These are phyloP conservation scores for Ophiostoma ips DNA, from an alignment of 2,329 filamentous ascomycete species.

Conservation along the genomic window DNA sequence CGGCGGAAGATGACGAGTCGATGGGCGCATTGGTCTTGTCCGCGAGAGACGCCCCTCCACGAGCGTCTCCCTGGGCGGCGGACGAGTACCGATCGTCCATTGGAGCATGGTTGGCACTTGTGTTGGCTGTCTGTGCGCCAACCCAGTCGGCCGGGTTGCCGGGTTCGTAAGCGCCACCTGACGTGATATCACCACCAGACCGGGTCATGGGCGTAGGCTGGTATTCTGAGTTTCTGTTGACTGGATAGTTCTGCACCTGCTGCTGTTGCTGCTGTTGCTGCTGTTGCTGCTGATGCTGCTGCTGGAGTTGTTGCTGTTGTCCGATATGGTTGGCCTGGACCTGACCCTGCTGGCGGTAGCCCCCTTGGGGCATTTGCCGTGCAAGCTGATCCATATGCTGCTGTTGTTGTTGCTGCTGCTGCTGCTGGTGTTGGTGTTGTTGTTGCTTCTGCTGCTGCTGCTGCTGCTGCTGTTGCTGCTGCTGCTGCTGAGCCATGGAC, in stretches of 20 bases:
- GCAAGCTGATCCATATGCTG: not conserved
- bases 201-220: constrained; percentile 38
- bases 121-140: not conserved
- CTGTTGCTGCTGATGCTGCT: constrained; percentile 29
- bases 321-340: not conserved
- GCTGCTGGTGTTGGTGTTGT: constrained; percentile 27
- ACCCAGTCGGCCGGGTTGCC: constrained; percentile 18
- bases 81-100: not conserved
- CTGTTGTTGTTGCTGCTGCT: constrained; percentile 22
- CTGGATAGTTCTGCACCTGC: constrained; percentile 28
- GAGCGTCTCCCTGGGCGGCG: not conserved
- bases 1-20: constrained; percentile 35
- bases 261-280: constrained; percentile 25
- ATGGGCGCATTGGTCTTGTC: constrained; percentile 11
- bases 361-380: not conserved
- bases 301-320: constrained; percentile 22
- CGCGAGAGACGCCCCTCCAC: not conserved
- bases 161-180: constrained; percentile 20
- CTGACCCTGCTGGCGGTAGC: not conserved
- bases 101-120: not conserved
- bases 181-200: constrained; percentile 31
- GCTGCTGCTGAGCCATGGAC: constrained; percentile 25
- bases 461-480: constrained; percentile 29
- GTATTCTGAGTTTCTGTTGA: constrained; percentile 23
- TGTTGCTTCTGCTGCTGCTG: constrained; percentile 13